Base-by-base conservation (phyloP, 495 filamentous ascomycete genomes). In the Hyaloscypha variabilis region DNA sequence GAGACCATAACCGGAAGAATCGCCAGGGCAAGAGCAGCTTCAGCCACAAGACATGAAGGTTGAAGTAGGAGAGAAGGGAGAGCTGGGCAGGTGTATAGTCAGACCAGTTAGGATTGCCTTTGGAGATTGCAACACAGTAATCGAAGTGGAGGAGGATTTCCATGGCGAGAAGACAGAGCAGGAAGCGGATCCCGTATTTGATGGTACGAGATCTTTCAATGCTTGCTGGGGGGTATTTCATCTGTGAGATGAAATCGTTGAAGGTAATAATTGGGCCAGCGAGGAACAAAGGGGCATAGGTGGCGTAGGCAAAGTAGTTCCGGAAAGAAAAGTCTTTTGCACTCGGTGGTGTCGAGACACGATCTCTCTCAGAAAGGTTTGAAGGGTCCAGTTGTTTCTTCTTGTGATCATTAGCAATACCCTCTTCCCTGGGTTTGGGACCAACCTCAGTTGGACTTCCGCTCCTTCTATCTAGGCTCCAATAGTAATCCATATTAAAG, bases 1-100 rank as follows among this genome's bases (percentile, higher is more conserved):
- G 83, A 0, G 91, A 80, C 95, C 95, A 99, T 24, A 99, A 85
- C 6, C 95, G 91, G 86, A 99, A 99, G 77, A 98, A 90, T 8
- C 95, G 91, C 93, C 93, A 99, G 14, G 94, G 96, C 4, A 98
- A 85, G 0, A 99, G 87, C 0, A 99, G 88, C 75, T 99, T 99
- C 54, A 99, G 85, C 95, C 95, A 99, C 76, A 99, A 93, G 76
- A 97, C 87, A 80, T 97, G 91, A 24, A 99, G 88, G 77, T 96
- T 97, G 83, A 99, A 97, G 82, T 88, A 97, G 64, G 90, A 94
- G 11, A 99, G 87, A 80, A 98, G 89, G 74, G 87, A 90, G 30
- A 98, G 86, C 70, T 99, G 95, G 63, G 88, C 88, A 0, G 95
- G 90, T 5, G 90, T 94, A 78, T 97, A 97, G 52, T 88, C 77